Evolutionary conservation across 2,329 filamentous ascomycete genomes (phyloP), one percentile per base, ranked within the genome.

Genomic region (Aspergillus puulaauensis): DNA sequence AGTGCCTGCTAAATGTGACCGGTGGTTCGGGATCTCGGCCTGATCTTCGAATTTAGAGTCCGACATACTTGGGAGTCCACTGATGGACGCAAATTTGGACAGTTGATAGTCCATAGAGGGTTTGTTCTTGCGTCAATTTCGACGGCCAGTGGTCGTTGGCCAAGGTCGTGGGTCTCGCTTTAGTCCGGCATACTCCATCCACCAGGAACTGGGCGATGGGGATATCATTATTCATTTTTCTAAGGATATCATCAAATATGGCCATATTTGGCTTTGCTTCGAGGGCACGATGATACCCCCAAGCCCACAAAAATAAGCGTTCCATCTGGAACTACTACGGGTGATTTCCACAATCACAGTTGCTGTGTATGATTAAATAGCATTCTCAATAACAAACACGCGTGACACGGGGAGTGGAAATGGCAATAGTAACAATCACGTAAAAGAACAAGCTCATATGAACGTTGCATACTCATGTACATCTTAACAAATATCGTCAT

Each of bases 401-500:
- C 46, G 19, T 23, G 50, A 55, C 14, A 31, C 27, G 27, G 45
- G 56, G 61, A 64, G 59, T 57, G 46, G 59, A 62, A 37, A 44
- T 24, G 37, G 31, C 23, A 15, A 19, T 41, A 44, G 23, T 19
- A 51, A 62, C 19, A 59, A 64, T 58, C 44, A 60, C 56, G 46
- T 64, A 61, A 50, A 60, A 64, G 60, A 56, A 63, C 54, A 66
- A 55, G 68, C 65, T 72, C 67, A 65, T 73, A 63, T 70, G 70
- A 66, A 65, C 68, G 68, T 71, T 57, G 64, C 67, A 70, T 70
- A 57, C 63, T 73, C 72, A 70, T 74, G 70, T 73, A 74, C 71
- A 73, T 74, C 70, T 68, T 73, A 67, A 62, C 67, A 70, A 59
- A 62, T 65, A 51, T 73, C 66, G 64, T 75, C 69, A 69, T 73